phyloP scores from a whole-genome alignment of 2,329 filamentous ascomycete species.

The Juglanconis oblonga region DNA sequence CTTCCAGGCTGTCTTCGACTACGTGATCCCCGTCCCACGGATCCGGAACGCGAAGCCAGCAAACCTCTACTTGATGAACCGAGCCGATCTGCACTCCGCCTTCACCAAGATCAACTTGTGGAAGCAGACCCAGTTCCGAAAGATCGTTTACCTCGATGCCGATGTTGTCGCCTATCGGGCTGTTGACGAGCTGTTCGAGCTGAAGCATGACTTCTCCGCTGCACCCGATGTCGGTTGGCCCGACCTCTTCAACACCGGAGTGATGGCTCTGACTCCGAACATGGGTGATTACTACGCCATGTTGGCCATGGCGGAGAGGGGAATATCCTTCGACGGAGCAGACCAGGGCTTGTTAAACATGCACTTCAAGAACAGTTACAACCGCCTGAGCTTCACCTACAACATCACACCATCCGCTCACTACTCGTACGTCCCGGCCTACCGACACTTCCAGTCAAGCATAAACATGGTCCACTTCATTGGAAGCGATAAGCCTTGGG shows the following conservation, averaged over 20 bases:
- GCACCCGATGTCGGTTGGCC: constrained; percentile 97
- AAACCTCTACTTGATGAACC: constrained; percentile 90
- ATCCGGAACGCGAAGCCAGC: constrained; percentile 73
- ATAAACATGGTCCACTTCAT: constrained; percentile 96
- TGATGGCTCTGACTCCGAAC: constrained; percentile 88
- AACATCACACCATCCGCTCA: constrained; percentile 96
- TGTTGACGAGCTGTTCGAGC: constrained; percentile 85
- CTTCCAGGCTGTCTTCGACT: constrained; percentile 74
- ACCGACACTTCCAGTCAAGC: constrained; percentile 84
- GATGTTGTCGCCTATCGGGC: constrained; percentile 89
- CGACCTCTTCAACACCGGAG: constrained; percentile 95
- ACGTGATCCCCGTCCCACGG: constrained; percentile 78
- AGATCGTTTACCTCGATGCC: constrained; percentile 91
- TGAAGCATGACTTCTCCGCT: constrained; percentile 59
- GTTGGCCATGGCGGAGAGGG: constrained; percentile 76
- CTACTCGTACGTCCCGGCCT: constrained; percentile 96
- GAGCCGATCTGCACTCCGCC: constrained; percentile 82
- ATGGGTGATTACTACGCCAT: constrained; percentile 85
- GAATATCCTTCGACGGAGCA: constrained; percentile 93
- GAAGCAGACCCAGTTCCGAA: constrained; percentile 85
- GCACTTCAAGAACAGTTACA: constrained; percentile 80
- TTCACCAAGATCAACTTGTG: constrained; percentile 97
- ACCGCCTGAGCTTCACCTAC: constrained; percentile 90
- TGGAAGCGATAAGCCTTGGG: constrained; percentile 87
- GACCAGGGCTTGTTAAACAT: constrained; percentile 96